These are phyloP conservation scores for Melanopsichium pennsylvanicum DNA, from an alignment of 1,284 basidiomycete genomes.

Conservation along the genomic window DNA sequence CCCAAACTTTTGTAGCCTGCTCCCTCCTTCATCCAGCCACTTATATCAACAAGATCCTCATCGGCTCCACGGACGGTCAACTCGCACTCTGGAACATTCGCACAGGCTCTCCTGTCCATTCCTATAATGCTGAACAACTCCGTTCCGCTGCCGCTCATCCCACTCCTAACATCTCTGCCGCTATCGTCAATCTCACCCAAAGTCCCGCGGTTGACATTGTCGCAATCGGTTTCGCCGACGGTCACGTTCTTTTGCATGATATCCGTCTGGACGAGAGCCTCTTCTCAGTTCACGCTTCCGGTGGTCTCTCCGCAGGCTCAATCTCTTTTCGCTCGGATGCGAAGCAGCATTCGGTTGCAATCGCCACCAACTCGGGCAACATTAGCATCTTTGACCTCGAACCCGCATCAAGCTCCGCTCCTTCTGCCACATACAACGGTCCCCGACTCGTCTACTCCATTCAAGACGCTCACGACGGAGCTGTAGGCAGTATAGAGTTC, in stretches of 20 bases:
- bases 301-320: slow-evolving; percentile 69
- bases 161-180: slow-evolving; percentile 62
- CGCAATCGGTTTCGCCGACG: slow-evolving; percentile 86
- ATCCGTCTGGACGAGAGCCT: slow-evolving; percentile 80
- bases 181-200: slow-evolving; percentile 73
- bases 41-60: slow-evolving; percentile 93
- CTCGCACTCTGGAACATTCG: slow-evolving; percentile 95
- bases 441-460: slow-evolving; percentile 59
- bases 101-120: slow-evolving; percentile 68
- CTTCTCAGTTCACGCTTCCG: slow-evolving; percentile 81
- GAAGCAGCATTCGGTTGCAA: slow-evolving; percentile 65
- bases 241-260: slow-evolving; percentile 87
- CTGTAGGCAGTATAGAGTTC: slow-evolving; percentile 58
- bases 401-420: slow-evolving; percentile 19
- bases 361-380: slow-evolving; percentile 58
- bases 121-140: slow-evolving; percentile 62
- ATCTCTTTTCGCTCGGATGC: slow-evolving; percentile 87
- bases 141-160: slow-evolving; percentile 17
- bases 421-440: slow-evolving; percentile 25
- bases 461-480: slow-evolving; percentile 59
- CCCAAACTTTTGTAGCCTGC: slow-evolving; percentile 76
- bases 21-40: slow-evolving; percentile 90
- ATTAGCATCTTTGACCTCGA: slow-evolving; percentile 63
- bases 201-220: slow-evolving; percentile 96
- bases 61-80: slow-evolving; percentile 81